Evolutionary conservation across 2,329 filamentous ascomycete genomes (phyloP).

Genomic region (Sarocladium strictum): DNA sequence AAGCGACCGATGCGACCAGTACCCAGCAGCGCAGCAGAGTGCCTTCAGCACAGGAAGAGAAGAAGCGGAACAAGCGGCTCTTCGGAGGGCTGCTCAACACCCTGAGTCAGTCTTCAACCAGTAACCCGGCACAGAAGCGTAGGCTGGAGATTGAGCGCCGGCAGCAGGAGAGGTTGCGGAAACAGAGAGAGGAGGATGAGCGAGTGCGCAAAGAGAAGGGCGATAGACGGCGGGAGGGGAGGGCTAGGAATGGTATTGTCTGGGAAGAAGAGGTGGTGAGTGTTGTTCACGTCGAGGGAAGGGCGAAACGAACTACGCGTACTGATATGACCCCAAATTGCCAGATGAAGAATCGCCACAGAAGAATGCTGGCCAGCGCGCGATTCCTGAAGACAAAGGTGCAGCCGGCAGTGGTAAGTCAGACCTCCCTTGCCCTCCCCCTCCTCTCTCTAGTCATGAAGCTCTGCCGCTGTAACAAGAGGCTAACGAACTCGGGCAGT

Average conservation of each 20-base stretch:
- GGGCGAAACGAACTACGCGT: too few species aligned
- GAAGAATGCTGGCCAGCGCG: conserved; percentile 65
- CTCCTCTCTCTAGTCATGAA: too few species aligned
- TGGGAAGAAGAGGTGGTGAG: conserved; percentile 74
- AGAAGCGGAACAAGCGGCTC: conserved; percentile 74
- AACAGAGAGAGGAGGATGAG: conserved; percentile 66
- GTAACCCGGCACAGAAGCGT: conserved; percentile 57
- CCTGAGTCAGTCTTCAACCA: conserved; percentile 62
- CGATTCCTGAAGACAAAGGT: conserved; percentile 66
- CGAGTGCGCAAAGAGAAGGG: conserved; percentile 60
- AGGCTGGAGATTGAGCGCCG: conserved; percentile 77
- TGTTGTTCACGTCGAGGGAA: conserved; percentile 15
- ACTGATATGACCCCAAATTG: too few species aligned
- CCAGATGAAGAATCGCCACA: conserved; percentile 75
- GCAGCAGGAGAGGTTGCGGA: conserved; percentile 69
- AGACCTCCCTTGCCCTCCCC: neutral
- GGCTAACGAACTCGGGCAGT: conserved; percentile 44
- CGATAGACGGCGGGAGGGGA: conserved; percentile 53
- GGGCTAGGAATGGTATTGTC: conserved; percentile 63
- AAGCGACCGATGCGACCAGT: conserved; percentile 15
- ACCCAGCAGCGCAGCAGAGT: conserved; percentile 17
- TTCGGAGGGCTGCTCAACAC: conserved; percentile 79
- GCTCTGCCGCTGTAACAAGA: neutral
- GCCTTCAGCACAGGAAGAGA: conserved; percentile 57
- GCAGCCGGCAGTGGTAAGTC: conserved; percentile 67